A percentile compares a stretch with the other conserved stretches of the same genome.
Conservation (phyloP, 495 filamentous ascomycete genomes). For the Astrothelium macrocarpum region DNA sequence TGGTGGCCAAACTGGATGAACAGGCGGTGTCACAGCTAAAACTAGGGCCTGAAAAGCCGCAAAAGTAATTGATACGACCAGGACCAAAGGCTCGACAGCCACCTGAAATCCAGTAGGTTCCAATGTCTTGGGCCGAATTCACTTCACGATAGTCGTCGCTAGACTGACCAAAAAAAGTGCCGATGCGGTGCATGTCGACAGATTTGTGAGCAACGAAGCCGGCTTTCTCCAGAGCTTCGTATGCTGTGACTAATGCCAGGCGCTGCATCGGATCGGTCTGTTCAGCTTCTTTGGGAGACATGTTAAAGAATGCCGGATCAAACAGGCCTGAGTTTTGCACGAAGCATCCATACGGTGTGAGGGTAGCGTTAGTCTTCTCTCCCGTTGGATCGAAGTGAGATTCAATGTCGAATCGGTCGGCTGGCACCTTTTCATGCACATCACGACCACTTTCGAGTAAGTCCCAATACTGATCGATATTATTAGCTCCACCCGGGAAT, state of each 20-base stretch:
- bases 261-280: slow-evolving; percentile 29
- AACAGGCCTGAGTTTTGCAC: slow-evolving; percentile 21
- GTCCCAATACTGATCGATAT: slow-evolving; percentile 36
- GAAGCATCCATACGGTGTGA: neutral
- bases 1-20: slow-evolving; percentile 29
- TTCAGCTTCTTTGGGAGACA: slow-evolving; percentile 32
- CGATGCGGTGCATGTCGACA: slow-evolving; percentile 22
- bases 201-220: slow-evolving; percentile 27
- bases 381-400: slow-evolving; percentile 38
- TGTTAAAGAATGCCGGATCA: slow-evolving; percentile 33
- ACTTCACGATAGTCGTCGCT: slow-evolving; percentile 26
- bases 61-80: slow-evolving; percentile 27
- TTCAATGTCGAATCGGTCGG: slow-evolving; percentile 37
- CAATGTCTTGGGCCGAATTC: slow-evolving; percentile 22
- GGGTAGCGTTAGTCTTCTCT: slow-evolving; percentile 17
- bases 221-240: slow-evolving; percentile 33
- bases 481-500: slow-evolving; percentile 30
- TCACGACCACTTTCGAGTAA: slow-evolving; percentile 34
- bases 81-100: slow-evolving; percentile 24
- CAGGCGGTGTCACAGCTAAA: slow-evolving; percentile 26
- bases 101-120: slow-evolving; percentile 27
- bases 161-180: slow-evolving; percentile 30
- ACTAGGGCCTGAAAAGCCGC: slow-evolving; percentile 3
- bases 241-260: slow-evolving; percentile 30
- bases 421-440: slow-evolving; percentile 30